These are phyloP conservation scores for Azolla pinnata DNA, from an alignment of 75 land plant species.

Conservation along the genomic window DNA sequence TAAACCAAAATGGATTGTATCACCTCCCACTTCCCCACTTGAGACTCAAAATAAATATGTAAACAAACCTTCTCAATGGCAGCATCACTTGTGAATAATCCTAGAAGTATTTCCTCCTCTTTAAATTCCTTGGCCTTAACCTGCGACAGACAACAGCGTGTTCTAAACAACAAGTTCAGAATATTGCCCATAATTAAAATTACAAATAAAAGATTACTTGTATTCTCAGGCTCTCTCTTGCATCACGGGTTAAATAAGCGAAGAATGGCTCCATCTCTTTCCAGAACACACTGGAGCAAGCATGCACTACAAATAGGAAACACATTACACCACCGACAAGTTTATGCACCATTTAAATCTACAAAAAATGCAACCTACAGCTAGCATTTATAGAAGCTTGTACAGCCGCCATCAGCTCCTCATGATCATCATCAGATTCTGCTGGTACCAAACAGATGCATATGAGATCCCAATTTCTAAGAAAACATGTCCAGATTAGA, in stretches of 20 bases:
- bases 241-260: constrained; percentile 47
- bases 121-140: constrained; percentile 1
- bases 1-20: no score
- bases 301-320: constrained; percentile 24
- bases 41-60: neutral
- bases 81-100: constrained; percentile 1
- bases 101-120: neutral
- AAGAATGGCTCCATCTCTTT: constrained; percentile 67
- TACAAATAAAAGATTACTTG: constrained; percentile 28
- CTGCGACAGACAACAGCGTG: neutral
- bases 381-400: constrained; percentile 48
- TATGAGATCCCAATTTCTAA: neutral
- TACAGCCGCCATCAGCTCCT: constrained; percentile 64
- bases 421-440: constrained; percentile 72
- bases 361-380: constrained; percentile 35
- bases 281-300: constrained; percentile 57
- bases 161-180: neutral
- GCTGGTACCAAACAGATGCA: constrained; percentile 23
- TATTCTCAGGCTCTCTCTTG: constrained; percentile 38
- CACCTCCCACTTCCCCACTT: neutral
- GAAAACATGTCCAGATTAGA: no score
- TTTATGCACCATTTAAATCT: no score
- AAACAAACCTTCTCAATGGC: neutral
- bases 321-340: no score
- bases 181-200: constrained; percentile 1